Evolutionary conservation across 345 rosid species (phyloP), one percentile per base, ranked within the genome.

Genomic region (Theobroma cacao): DNA sequence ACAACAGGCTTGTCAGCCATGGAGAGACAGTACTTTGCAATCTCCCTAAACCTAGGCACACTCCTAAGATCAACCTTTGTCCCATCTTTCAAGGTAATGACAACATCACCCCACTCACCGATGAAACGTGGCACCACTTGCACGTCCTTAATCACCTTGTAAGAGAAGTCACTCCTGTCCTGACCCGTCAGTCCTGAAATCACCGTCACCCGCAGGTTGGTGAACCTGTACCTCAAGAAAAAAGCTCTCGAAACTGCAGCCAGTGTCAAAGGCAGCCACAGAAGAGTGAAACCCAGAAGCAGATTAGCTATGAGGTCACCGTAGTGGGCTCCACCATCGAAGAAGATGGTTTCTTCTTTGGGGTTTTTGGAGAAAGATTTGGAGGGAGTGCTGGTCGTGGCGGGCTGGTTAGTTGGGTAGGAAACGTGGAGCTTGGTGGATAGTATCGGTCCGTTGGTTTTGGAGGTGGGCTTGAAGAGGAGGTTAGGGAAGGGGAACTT

Each of bases 291-390:
- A 45, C 98, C 99, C 60, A 96, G 88, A 31, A 90, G 81, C 76
- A 94, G 88, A 77, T 93, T 93, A 0, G 97, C 97, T 30, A 90
- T 8, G 1, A 95, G 92, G 88, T 95, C 99, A 0, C 97, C 99
- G 90, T 89, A 90, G 80, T 95, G 99, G 60, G 99, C 93, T 60
- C 99, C 99, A 0, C 97, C 96, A 75, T 93, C 96, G 84, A 93
- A 94, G 73, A 87, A 94, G 72, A 96, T 66, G 8, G 85, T 88
- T 85, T 96, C 99, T 80, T 86, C 88, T 50, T 82, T 89, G 78
- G 86, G 62, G 60, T 66, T 82, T 75, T 84, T 83, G 43, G 78
- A 66, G 50, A 87, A 33, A 26, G 79, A 28, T 61, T 84, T 26
- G 41, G 85, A 47, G 75, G 81, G 2, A 56, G 84, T 68, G 77